Percentiles rank a stretch among this genome's conserved stretches.
These are phyloP conservation scores for Cinnamomum micranthum DNA, from an alignment of 164 flowering plant genomes.

Conservation along the genomic window DNA sequence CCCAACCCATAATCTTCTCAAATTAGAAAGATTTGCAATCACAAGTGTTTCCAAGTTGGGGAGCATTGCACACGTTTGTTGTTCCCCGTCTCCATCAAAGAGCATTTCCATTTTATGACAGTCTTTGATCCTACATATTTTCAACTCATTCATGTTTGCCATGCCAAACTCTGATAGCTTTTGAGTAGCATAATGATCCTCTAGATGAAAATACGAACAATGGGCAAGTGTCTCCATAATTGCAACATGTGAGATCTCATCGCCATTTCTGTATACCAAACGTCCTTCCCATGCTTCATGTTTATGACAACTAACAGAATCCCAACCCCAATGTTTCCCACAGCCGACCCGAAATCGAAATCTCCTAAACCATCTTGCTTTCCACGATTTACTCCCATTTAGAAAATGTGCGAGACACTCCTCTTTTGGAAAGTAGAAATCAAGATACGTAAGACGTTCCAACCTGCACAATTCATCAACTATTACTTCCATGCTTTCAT, in stretches of 20 bases:
- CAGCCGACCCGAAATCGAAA: slow-evolving; percentile 5
- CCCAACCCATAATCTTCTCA: slow-evolving; percentile 9
- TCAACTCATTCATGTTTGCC: slow-evolving; percentile 3
- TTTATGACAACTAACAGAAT: not conserved
- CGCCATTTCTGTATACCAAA: slow-evolving; percentile 2
- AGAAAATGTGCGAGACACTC: slow-evolving; percentile 2
- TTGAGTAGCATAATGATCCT: not conserved
- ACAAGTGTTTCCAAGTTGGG: not conserved
- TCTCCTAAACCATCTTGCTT: not conserved
- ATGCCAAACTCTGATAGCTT: slow-evolving; percentile 11
- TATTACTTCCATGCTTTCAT: not conserved
- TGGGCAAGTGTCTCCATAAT: not conserved
- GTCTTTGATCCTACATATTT: slow-evolving; percentile 4
- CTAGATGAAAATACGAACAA: not conserved
- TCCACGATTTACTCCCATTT: not conserved
- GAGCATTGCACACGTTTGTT: not conserved
- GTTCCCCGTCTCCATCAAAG: not conserved
- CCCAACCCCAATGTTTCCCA: not conserved
- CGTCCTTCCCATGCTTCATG: not conserved
- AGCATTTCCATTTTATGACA: slow-evolving; percentile 13
- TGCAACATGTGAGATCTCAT: not conserved
- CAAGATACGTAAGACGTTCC: not conserved
- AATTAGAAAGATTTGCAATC: not conserved
- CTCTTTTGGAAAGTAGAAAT: slow-evolving; percentile 9
- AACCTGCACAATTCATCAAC: slow-evolving; percentile 7